phyloP scores from a whole-genome alignment of 768 basidiomycete species.

The Boletellus sp. region DNA sequence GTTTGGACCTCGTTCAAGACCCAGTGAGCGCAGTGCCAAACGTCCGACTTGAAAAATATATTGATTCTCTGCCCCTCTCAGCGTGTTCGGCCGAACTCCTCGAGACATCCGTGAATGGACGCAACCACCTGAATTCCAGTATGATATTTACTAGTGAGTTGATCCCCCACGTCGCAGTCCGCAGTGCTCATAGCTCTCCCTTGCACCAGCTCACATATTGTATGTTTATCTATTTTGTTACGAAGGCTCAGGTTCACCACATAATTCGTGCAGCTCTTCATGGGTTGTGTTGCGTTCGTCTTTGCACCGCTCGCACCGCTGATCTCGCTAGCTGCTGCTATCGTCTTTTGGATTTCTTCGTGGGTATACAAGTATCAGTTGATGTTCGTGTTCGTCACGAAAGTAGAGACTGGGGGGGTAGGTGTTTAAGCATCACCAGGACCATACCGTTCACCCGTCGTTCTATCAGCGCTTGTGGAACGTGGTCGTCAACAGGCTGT shows the following conservation, averaged over 20 bases:
- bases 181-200: not conserved
- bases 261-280: slow-evolving; percentile 56
- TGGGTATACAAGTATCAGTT: slow-evolving; percentile 95
- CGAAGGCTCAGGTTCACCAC: slow-evolving; percentile 5
- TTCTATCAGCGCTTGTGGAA: slow-evolving; percentile 81
- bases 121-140: slow-evolving; percentile 86
- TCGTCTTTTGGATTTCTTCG: slow-evolving; percentile 85
- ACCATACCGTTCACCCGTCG: slow-evolving; percentile 1
- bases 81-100: slow-evolving; percentile 82
- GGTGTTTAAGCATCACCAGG: slow-evolving; percentile 28
- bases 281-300: slow-evolving; percentile 89
- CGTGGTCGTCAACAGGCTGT: slow-evolving; percentile 83
- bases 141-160: slow-evolving; percentile 77
- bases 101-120: slow-evolving; percentile 89
- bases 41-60: not conserved
- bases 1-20: slow-evolving; percentile 83
- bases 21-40: slow-evolving; percentile 40
- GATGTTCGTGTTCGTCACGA: slow-evolving; percentile 89
- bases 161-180: not conserved
- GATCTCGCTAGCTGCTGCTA: slow-evolving; percentile 74
- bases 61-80: slow-evolving; percentile 25
- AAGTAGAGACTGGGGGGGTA: slow-evolving; percentile 92
- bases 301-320: slow-evolving; percentile 95
- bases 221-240: slow-evolving; percentile 28
- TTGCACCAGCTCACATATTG: slow-evolving; percentile 49